Evolutionary conservation across 2,329 filamentous ascomycete genomes (phyloP), one percentile per base, ranked within the genome.

Genomic region (Sordariomycetes sp.): DNA sequence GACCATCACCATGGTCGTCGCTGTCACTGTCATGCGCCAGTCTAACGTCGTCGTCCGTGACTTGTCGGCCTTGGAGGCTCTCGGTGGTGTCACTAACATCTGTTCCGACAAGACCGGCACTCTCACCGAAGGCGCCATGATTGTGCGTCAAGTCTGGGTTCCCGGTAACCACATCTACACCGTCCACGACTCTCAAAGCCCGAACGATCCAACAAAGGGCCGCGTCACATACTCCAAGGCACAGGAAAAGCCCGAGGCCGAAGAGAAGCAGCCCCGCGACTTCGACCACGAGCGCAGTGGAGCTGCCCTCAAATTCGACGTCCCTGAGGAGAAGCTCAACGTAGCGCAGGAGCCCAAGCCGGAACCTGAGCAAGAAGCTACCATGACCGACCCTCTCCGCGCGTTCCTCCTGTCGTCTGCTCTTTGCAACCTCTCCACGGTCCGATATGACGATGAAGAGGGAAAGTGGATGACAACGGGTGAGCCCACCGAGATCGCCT

Each of bases 91-190:
- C 17, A 83, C 78, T 37, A 77, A 82, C 48, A 81, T 84, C 46
- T 84, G 79, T 55, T 82, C 78, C 17, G 79, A 83, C 58, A 83
- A 83, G 57, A 84, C 79, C 0, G 80, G 80, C 11, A 85, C 80
- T 1, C 58, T 81, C 11, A 81, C 77, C 0, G 72, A 79, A 44
- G 75, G 79, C 23, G 77, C 76, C 45, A 83, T 83, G 79, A 75
- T 82, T 41, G 73, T 79, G 12, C 68, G 75, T 41, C 78, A 79
- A 48, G 75, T 71, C 1, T 82, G 76, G 72, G 66, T 82, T 25
- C 77, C 78, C 0, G 61, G 59, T 10, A 66, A 66, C 3, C 66
- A 68, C 23, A 62, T 71, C 26, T 72, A 79, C 48, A 72, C 68
- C 2, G 72, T 84, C n/a, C 64, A 67, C 40, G 70, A 77, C 40